Evolutionary conservation across 2,329 filamentous ascomycete species (phyloP), one percentile per base, ranked within the genome.

Genomic region (Colletotrichum camelliae): DNA sequence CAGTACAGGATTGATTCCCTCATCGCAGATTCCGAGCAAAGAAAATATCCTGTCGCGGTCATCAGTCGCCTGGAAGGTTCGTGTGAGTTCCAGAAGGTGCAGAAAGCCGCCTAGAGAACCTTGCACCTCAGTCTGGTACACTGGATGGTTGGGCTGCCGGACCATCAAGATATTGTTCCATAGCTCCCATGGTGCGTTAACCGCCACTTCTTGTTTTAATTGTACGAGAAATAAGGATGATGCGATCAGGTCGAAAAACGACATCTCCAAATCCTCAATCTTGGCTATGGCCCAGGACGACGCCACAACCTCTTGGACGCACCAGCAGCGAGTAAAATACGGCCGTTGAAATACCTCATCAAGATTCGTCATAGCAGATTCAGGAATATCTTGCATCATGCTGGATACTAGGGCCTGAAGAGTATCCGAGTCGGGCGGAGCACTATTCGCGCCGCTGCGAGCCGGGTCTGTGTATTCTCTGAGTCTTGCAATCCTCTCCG

Each of bases 241-340:
- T 10, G 73, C 52, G 37, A 58, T 73, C 18, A 75, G 29, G 29
- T 75, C 70, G 39, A 75, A 74, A 16, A 75, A 75, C n/a, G 73
- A 65, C 70, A 74, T 69, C 31, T 75, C 73, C 39, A 68, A n/a
- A 12, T 69, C 58, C 37, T 75, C 73, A 29, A 72, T 67, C 62
- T 75, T 75, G 39, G 73, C 73, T n/a, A 74, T 64, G 9, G 73
- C 70, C 55, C 69, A 57, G 15, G 73, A 48, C 24, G 39, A 75
- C 15, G 43, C 70, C 55, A 73, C 70, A 9, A 69, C 35, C 39
- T 75, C 73, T n/a, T 74, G 73, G 6, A 74, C 33, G 39, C 73
- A 75, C 73, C 70, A 75, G 58, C 73, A 75, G 21, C 70, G 70
- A 10, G 18, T 68, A n/a, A 74, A 75, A 6, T 75, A 75, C 7